Percentiles rank a stretch among this genome's conserved stretches.
These are phyloP conservation scores for Fusarium sp. DNA, from an alignment of 2,329 filamentous ascomycete genomes.

Conservation along the genomic window DNA sequence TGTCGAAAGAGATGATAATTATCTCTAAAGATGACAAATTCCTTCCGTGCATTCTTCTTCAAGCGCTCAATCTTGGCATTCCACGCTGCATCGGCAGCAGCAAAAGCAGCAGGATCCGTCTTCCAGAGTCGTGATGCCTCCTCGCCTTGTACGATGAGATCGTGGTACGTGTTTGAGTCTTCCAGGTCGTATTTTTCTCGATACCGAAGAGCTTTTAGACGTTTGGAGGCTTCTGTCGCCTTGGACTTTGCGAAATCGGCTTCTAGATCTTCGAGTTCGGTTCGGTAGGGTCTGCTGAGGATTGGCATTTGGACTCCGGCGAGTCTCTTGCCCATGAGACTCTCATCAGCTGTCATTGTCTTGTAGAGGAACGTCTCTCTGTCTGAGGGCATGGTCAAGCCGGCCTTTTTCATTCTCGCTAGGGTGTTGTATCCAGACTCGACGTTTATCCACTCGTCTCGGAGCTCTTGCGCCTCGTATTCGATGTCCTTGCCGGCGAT, in stretches of 20 bases:
- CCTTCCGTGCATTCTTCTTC: conserved; percentile 49
- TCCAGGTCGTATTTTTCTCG: conserved; percentile 43
- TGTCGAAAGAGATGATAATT: conserved; percentile 65
- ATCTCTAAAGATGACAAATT: conserved; percentile 61
- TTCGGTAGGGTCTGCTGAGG: conserved; percentile 56
- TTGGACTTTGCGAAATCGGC: conserved; percentile 35
- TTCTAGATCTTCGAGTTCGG: conserved; percentile 57
- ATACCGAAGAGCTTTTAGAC: conserved; percentile 47
- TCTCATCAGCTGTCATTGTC: conserved; percentile 37
- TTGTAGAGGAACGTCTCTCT: conserved; percentile 54
- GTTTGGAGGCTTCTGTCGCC: conserved; percentile 1
- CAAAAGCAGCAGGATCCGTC: conserved; percentile 42
- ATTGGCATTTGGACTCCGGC: conserved; percentile 47
- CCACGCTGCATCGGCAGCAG: conserved; percentile 50
- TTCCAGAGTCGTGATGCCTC: conserved; percentile 35
- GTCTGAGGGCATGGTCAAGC: conserved; percentile 57
- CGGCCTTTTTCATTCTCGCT: conserved; percentile 60
- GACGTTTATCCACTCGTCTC: conserved; percentile 62
- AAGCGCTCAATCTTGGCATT: conserved; percentile 49
- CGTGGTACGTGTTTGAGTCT: conserved; percentile 42
- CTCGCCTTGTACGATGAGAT: conserved; percentile 52
- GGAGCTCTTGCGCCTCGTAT: conserved; percentile 48
- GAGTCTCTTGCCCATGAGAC: conserved; percentile 41
- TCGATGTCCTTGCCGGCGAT: conserved; percentile 61
- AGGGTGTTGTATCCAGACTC: conserved; percentile 57